phyloP scores from a whole-genome alignment of 2,329 filamentous ascomycete species.

The Pestalotiopsis sp. region DNA sequence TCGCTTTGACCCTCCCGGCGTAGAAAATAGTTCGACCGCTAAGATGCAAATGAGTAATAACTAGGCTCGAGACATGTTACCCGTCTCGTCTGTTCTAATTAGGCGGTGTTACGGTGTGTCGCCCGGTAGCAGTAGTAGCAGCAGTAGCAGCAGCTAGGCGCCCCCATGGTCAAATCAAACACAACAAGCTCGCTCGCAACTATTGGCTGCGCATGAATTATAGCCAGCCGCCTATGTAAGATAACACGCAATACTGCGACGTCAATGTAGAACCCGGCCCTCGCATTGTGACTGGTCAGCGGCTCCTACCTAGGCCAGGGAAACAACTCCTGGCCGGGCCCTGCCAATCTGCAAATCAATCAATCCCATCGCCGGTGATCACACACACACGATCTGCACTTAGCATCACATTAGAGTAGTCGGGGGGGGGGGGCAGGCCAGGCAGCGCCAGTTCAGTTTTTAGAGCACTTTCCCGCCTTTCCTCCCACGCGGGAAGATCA shows the following conservation, averaged over 20 bases:
- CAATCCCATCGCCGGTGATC: constrained; percentile 3
- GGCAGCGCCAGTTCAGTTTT: constrained; percentile 1
- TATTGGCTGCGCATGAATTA: constrained; percentile 2
- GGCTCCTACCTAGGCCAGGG: not conserved
- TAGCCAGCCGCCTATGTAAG: not conserved
- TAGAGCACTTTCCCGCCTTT: not conserved
- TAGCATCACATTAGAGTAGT: not conserved
- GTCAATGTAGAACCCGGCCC: not conserved
- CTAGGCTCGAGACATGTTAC: not conserved
- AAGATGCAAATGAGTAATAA: not conserved
- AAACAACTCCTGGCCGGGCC: constrained; percentile 5
- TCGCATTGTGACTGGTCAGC: not conserved
- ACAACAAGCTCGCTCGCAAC: not conserved
- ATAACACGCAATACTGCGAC: not conserved
- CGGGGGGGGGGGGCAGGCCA: no score
- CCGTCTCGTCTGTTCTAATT: not conserved
- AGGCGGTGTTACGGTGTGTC: not conserved
- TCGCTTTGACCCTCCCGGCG: not conserved
- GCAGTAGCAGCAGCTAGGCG: not conserved
- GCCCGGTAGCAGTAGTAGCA: not conserved
- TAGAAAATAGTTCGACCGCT: not conserved
- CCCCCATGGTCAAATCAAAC: not conserved
- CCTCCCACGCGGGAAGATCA: not conserved
- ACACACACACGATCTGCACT: constrained; percentile 4
- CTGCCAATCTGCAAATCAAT: constrained; percentile 4